These are phyloP conservation scores for Lagenidium sp. DNA, from an alignment of 352 stramenopile genomes.

Conservation along the genomic window DNA sequence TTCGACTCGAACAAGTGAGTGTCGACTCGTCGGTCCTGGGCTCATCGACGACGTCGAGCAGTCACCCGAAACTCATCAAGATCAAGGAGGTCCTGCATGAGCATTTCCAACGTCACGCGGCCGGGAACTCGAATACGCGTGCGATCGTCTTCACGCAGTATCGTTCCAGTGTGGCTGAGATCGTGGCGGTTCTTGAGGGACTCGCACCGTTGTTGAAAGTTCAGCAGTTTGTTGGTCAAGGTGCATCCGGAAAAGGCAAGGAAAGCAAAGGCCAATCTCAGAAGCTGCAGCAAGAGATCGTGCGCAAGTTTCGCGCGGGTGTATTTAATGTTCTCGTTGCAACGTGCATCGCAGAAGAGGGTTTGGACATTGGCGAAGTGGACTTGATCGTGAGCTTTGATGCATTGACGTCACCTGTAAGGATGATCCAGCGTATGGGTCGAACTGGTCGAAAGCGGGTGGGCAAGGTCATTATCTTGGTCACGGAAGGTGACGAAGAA, in stretches of 20 bases:
- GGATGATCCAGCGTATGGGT: constrained; percentile 94
- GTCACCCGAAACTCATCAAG: constrained; percentile 86
- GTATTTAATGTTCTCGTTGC: constrained; percentile 91
- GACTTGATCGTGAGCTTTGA: constrained; percentile 94
- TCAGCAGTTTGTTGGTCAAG: constrained; percentile 92
- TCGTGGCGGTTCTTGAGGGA: constrained; percentile 73
- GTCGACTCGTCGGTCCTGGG: constrained; percentile 2
- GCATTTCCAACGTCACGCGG: constrained; percentile 70
- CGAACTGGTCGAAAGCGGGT: constrained; percentile 94
- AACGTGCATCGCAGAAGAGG: constrained; percentile 95
- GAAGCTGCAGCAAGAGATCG: constrained; percentile 93
- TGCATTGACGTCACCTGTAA: constrained; percentile 91
- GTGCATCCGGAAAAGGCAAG: constrained; percentile 71
- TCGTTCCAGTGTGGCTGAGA: constrained; percentile 92
- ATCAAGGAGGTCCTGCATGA: constrained; percentile 85
- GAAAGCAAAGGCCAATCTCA: constrained; percentile 90
- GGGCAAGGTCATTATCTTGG: constrained; percentile 83
- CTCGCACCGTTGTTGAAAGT: constrained; percentile 79
- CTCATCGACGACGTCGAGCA: constrained; percentile 10
- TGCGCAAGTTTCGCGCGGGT: constrained; percentile 82
- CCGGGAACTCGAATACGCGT: constrained; percentile 74
- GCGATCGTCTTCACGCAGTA: constrained; percentile 99
- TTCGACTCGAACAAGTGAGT: constrained; percentile 26
- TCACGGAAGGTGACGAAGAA: constrained; percentile 86
- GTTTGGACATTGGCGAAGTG: constrained; percentile 93